These are phyloP conservation scores for Annulohypoxylon bovei DNA, from an alignment of 495 filamentous ascomycete genomes.

Conservation along the genomic window DNA sequence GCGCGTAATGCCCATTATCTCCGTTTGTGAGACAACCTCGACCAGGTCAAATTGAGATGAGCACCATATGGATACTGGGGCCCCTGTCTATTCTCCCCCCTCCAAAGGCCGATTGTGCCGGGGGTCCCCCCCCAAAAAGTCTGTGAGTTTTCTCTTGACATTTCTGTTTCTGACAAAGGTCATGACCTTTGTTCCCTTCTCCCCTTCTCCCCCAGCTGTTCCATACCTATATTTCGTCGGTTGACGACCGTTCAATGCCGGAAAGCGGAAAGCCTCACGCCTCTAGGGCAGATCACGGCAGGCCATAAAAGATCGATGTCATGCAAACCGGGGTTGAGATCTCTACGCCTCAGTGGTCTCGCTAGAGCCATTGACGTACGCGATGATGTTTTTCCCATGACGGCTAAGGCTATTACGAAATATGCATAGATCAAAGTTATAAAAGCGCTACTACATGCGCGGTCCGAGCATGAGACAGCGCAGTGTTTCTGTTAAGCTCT, in stretches of 20 bases:
- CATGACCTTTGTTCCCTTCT: constrained; percentile 11
- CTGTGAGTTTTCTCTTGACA: constrained; percentile 32
- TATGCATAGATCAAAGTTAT: background rate
- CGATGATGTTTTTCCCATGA: constrained; percentile 6
- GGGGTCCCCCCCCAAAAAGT: constrained; percentile 27
- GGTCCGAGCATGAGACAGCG: constrained; percentile 39
- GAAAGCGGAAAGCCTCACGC: constrained; percentile 28
- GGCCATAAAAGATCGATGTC: constrained; percentile 40
- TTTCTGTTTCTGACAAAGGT: constrained; percentile 36
- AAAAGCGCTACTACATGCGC: constrained; percentile 31
- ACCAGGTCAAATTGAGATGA: constrained; percentile 52
- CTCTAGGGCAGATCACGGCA: constrained; percentile 34
- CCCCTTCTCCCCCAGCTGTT: constrained; percentile 8
- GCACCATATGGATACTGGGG: constrained; percentile 45
- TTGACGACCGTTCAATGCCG: constrained; percentile 38
- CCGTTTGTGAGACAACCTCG: constrained; percentile 47
- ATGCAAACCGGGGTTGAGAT: constrained; percentile 38
- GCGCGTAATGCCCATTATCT: constrained; percentile 47
- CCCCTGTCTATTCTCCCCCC: constrained; percentile 36
- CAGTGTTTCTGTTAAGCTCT: constrained; percentile 34
- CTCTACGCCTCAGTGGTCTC: constrained; percentile 35
- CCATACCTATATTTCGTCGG: constrained; percentile 40
- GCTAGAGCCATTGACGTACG: constrained; percentile 21
- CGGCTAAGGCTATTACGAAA: constrained; percentile 5
- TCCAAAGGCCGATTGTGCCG: constrained; percentile 35